Percentiles rank a stretch among this genome's conserved stretches.
These are phyloP conservation scores for Physcomitrellopsis africana DNA, from an alignment of 225 moss, liverwort and hornwort species.

Conservation along the genomic window DNA sequence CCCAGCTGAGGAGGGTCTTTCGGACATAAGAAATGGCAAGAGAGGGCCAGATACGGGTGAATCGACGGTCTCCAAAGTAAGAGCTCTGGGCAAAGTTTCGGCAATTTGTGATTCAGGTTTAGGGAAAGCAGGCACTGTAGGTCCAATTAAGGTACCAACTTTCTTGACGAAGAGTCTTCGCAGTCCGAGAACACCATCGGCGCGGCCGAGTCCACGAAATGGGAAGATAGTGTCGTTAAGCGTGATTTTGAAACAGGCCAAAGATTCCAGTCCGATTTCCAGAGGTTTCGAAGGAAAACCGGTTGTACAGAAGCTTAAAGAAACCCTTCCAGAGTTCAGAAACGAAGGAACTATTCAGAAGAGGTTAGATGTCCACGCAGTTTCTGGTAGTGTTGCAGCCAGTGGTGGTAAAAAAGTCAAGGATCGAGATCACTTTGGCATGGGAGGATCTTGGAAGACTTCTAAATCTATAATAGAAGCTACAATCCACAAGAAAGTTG, in stretches of 20 bases:
- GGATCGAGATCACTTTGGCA: slow-evolving; percentile 27
- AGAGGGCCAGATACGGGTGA: slow-evolving; percentile 35
- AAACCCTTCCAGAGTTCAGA: slow-evolving; percentile 16
- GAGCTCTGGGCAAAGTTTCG: slow-evolving; percentile 33
- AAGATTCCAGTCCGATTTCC: slow-evolving; percentile 25
- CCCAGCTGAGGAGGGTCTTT: slow-evolving; percentile 23
- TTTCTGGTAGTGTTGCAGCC: slow-evolving; percentile 29
- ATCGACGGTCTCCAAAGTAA: slow-evolving; percentile 16
- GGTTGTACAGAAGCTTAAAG: slow-evolving; percentile 28
- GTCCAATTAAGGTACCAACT: slow-evolving; percentile 29
- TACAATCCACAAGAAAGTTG: too few relatives aligned
- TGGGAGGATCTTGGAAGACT: slow-evolving; percentile 37
- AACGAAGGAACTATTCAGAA: slow-evolving; percentile 43
- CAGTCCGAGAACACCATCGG: slow-evolving; percentile 59
- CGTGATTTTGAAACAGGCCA: slow-evolving; percentile 70
- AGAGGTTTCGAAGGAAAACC: slow-evolving; percentile 4
- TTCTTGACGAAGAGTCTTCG: slow-evolving; percentile 50
- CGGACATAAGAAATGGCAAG: slow-evolving; percentile 28
- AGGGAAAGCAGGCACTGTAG: slow-evolving; percentile 4
- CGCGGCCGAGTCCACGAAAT: slow-evolving; percentile 72
- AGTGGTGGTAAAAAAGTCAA: slow-evolving; percentile 33
- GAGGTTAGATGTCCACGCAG: slow-evolving; percentile 37
- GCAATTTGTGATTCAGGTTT: slow-evolving; percentile 24
- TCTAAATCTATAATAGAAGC: too few relatives aligned
- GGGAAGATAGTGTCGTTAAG: slow-evolving; percentile 83